phyloP scores from a whole-genome alignment of 768 basidiomycete species.

The Macrolepiota albuminosa region DNA sequence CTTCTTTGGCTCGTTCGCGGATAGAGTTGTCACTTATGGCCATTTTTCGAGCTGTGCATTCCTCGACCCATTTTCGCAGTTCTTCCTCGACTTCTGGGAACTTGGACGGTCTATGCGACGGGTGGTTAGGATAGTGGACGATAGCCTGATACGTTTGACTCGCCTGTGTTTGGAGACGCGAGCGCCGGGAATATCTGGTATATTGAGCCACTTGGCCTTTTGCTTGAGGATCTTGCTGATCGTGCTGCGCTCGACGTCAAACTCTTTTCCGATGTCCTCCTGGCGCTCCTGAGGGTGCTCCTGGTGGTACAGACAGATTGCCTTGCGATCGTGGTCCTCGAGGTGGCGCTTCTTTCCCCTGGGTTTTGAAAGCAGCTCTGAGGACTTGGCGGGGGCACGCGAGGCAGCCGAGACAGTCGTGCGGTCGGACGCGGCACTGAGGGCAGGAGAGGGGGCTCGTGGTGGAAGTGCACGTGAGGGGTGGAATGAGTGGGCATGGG shows the following conservation, averaged over 20 bases:
- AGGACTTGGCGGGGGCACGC: slow-evolving; percentile 6
- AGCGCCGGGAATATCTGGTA: slow-evolving; percentile 53
- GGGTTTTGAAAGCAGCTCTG: not conserved
- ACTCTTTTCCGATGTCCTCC: slow-evolving; percentile 76
- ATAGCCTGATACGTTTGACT: slow-evolving; percentile 11
- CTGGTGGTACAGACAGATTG: slow-evolving; percentile 65
- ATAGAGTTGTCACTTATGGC: slow-evolving; percentile 62
- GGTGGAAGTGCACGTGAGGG: slow-evolving; percentile 44
- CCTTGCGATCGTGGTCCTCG: slow-evolving; percentile 67
- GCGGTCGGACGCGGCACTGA: slow-evolving; percentile 44
- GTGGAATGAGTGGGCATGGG: slow-evolving; percentile 37
- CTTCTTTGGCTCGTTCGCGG: slow-evolving; percentile 62
- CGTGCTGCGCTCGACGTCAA: slow-evolving; percentile 86
- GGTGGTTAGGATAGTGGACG: slow-evolving; percentile 11
- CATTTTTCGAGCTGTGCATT: slow-evolving; percentile 39
- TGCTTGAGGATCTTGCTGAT: slow-evolving; percentile 89
- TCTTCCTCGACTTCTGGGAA: slow-evolving; percentile 73
- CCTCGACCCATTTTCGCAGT: slow-evolving; percentile 56
- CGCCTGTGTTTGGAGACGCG: slow-evolving; percentile 71
- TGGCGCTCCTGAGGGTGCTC: slow-evolving; percentile 68
- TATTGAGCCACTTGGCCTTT: slow-evolving; percentile 76
- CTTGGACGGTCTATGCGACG: slow-evolving; percentile 60
- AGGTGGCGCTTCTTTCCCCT: slow-evolving; percentile 70
- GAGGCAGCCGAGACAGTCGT: slow-evolving; percentile 47
- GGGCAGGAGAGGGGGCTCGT: slow-evolving; percentile 57